Evolutionary conservation across 1,139 yeast species (phyloP).

Genomic region (Yamadazyma atlantica): DNA sequence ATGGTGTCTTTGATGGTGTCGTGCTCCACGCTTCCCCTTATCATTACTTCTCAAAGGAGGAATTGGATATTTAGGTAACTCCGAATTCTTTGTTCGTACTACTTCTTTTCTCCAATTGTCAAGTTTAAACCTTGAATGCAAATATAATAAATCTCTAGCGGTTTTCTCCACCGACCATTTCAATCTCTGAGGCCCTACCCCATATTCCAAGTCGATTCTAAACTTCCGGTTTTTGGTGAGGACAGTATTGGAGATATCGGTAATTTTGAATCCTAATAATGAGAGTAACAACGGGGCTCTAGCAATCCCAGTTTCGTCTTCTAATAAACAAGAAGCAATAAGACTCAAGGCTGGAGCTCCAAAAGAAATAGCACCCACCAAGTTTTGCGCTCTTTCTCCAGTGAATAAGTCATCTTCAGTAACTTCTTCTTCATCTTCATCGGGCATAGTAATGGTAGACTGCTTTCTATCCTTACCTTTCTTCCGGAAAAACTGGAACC

Average conservation of each 20-base stretch:
- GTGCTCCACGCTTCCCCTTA: neutral
- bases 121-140: conserved; percentile 69
- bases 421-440: conserved; percentile 17
- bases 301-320: conserved; percentile 74
- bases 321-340: conserved; percentile 70
- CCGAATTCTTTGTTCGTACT: conserved; percentile 25
- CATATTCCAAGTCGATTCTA: conserved; percentile 78
- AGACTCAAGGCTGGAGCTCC: conserved; percentile 83
- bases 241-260: conserved; percentile 47
- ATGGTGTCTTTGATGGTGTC: conserved; percentile 2
- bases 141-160: conserved; percentile 63
- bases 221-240: conserved; percentile 54
- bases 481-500: conserved; percentile 28
- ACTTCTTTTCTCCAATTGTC: conserved; percentile 38
- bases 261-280: conserved; percentile 64
- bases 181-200: conserved; percentile 76
- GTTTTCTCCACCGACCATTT: conserved; percentile 80
- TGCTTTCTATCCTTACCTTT: conserved; percentile 22
- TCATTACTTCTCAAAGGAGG: conserved; percentile 25
- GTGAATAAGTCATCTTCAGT: conserved; percentile 30
- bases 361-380: conserved; percentile 62
- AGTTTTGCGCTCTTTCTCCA: conserved; percentile 57
- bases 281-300: conserved; percentile 82
- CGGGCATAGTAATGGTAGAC: conserved; percentile 20
- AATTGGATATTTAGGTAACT: conserved; percentile 31